Conservation (phyloP, 345 rosid genomes). For the Ricinus communis region DNA sequence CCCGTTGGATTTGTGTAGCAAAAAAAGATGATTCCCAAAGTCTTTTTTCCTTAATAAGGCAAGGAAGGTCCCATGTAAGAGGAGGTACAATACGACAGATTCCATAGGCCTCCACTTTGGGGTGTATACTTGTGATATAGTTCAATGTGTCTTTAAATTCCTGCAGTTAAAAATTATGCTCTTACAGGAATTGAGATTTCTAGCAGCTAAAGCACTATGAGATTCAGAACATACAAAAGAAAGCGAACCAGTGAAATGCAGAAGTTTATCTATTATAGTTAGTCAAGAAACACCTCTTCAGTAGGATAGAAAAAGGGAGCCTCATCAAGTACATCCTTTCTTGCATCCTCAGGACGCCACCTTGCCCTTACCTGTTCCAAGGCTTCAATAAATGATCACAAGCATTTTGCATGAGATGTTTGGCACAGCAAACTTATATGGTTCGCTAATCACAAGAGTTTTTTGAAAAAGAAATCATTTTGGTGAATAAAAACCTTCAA, state of each 20-base stretch:
- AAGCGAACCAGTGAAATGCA: too few relatives aligned
- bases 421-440: too few relatives aligned
- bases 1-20: constrained; percentile 44
- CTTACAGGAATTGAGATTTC: constrained; percentile 19
- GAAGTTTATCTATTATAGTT: too few relatives aligned
- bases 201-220: constrained; percentile 10
- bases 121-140: constrained; percentile 58
- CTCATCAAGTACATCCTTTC: constrained; percentile 43
- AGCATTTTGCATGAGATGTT: not conserved
- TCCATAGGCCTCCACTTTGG: constrained; percentile 57
- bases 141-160: constrained; percentile 60
- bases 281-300: constrained; percentile 51
- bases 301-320: constrained; percentile 65
- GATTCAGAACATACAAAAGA: constrained; percentile 12
- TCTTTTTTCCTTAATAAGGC: constrained; percentile 42
- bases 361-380: constrained; percentile 39
- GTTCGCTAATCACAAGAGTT: not conserved
- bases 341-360: constrained; percentile 37
- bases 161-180: constrained; percentile 41
- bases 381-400: constrained; percentile 23
- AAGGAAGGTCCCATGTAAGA: constrained; percentile 66
- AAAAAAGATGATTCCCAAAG: constrained; percentile 51
- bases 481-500: constrained; percentile 28
- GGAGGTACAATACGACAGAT: constrained; percentile 78
- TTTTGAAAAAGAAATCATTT: not conserved